A percentile compares a stretch with the other conserved stretches of the same genome.
phyloP scores from a whole-genome alignment of 768 basidiomycete genomes.

The Favolaschia claudopus region DNA sequence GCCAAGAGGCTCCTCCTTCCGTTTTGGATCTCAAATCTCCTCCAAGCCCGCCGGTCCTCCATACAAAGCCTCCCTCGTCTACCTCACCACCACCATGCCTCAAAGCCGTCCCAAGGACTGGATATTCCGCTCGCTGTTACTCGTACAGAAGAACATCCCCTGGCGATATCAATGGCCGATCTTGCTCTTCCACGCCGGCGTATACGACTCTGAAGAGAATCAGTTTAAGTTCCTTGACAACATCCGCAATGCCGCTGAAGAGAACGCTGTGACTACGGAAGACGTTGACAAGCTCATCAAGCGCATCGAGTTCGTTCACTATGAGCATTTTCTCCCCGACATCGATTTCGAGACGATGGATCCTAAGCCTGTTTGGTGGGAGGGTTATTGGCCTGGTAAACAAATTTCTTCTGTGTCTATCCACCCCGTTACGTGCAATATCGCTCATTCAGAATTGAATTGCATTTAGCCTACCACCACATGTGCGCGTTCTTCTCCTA shows the following conservation, averaged over 20 bases:
- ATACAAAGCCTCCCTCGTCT: conserved; percentile 4
- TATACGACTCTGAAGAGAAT: background rate
- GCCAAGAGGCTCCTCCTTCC: too few species aligned
- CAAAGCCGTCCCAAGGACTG: background rate
- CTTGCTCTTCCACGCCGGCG: conserved; percentile 3
- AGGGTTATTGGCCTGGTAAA: background rate
- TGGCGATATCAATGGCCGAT: conserved; percentile 10
- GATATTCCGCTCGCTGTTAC: background rate
- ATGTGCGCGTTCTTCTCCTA: conserved; percentile 31
- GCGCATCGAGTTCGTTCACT: conserved; percentile 7
- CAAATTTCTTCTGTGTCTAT: too few species aligned
- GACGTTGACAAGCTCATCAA: background rate
- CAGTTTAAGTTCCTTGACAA: background rate
- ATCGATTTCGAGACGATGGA: background rate
- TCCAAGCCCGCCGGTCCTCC: too few species aligned
- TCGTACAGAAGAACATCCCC: background rate
- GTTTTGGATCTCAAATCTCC: too few species aligned
- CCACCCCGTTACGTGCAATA: background rate
- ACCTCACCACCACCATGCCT: background rate
- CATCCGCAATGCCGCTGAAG: background rate
- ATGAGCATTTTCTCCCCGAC: conserved; percentile 1
- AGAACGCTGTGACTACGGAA: background rate
- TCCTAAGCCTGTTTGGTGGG: background rate
- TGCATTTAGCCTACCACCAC: conserved; percentile 32
- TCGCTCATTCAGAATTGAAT: too few species aligned